Conservation (phyloP, 768 basidiomycete species). For the Thelephora aurantiotincta region DNA sequence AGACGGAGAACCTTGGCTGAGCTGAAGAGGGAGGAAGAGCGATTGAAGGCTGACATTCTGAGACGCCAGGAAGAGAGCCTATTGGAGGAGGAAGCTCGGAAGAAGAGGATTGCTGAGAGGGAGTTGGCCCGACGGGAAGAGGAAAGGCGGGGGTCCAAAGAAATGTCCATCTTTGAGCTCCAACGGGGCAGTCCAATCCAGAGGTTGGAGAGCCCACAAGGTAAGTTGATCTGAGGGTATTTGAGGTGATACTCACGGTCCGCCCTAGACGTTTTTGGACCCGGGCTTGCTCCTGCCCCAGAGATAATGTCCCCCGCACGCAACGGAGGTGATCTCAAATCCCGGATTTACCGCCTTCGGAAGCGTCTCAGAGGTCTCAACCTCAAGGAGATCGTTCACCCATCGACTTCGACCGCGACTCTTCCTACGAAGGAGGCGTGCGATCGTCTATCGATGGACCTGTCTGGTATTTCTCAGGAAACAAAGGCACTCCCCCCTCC, state of each 20-base stretch:
- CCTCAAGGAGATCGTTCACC: constrained; percentile 39
- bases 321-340: constrained; percentile 31
- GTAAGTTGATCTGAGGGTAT: constrained; percentile 4
- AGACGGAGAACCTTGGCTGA: constrained; percentile 3
- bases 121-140: constrained; percentile 1
- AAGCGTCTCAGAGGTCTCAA: constrained; percentile 47
- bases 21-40: constrained; percentile 6
- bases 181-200: not conserved
- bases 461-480: constrained; percentile 31
- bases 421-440: constrained; percentile 40
- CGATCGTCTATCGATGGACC: constrained; percentile 29
- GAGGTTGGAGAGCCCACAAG: not conserved
- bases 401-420: constrained; percentile 20
- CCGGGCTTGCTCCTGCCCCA: constrained; percentile 21
- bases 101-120: not conserved
- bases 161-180: not conserved
- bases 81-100: constrained; percentile 8
- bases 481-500: constrained; percentile 31
- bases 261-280: constrained; percentile 44
- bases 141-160: not conserved
- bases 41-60: constrained; percentile 10
- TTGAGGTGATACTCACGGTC: constrained; percentile 3
- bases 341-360: constrained; percentile 36
- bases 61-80: constrained; percentile 9
- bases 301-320: constrained; percentile 17